A percentile compares a stretch with the other conserved stretches of the same genome.
phyloP scores from a whole-genome alignment of 805 yeast genomes.

The Wickerhamiella azymoides region DNA sequence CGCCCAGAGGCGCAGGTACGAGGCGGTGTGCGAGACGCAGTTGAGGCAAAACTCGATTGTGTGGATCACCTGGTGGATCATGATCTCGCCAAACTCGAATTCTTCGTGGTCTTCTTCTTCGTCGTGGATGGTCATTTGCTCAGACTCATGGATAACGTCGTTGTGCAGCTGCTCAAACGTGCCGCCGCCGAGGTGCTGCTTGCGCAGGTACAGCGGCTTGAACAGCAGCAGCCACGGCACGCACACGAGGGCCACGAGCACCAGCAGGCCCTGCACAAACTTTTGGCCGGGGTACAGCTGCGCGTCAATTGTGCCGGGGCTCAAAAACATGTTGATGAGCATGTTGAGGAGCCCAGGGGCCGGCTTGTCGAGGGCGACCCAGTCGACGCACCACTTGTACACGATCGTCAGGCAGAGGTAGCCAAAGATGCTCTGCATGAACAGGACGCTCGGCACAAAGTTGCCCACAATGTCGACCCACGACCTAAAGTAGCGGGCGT shows the following conservation, averaged over 20 bases:
- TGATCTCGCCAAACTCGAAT: constrained; percentile 77
- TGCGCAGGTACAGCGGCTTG: constrained; percentile 62
- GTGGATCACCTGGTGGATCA: constrained; percentile 95
- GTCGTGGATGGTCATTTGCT: constrained; percentile 20
- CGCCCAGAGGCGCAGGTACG: constrained; percentile 94
- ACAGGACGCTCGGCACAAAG: constrained; percentile 81
- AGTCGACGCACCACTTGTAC: constrained; percentile 88
- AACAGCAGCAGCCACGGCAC: constrained; percentile 84
- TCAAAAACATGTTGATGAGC: constrained; percentile 88
- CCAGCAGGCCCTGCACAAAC: constrained; percentile 53
- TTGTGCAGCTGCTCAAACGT: neutral
- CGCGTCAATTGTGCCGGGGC: constrained; percentile 80
- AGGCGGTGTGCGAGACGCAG: constrained; percentile 95
- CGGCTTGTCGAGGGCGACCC: constrained; percentile 63
- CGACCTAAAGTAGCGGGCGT: constrained; percentile 56
- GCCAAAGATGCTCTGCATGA: constrained; percentile 95
- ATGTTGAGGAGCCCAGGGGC: constrained; percentile 92
- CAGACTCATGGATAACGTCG: neutral
- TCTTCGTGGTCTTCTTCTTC: constrained; percentile 26
- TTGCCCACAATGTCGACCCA: constrained; percentile 77
- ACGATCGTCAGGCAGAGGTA: constrained; percentile 73
- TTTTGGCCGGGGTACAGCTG: constrained; percentile 72
- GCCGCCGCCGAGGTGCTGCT: constrained; percentile 2
- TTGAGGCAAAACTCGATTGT: constrained; percentile 95
- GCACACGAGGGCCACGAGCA: constrained; percentile 66